Base-by-base conservation (phyloP, 2,329 filamentous ascomycete species). In the Diaporthe australafricana region DNA sequence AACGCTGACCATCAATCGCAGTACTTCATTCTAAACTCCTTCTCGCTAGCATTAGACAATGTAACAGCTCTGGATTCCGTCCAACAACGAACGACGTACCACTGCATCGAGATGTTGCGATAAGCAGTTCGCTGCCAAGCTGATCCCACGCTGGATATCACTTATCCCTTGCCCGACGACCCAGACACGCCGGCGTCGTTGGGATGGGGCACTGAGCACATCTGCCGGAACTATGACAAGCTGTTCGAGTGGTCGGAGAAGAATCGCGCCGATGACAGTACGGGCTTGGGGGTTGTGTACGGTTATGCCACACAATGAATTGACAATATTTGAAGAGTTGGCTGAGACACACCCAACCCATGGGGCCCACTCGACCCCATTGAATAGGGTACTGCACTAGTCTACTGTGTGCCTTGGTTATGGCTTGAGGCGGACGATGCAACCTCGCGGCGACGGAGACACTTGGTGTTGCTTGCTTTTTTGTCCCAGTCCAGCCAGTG, bases 61-160 rank as follows among this genome's bases (percentile, higher is more conserved):
- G 42, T 35, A 17, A 63, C 42, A 9, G 42, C 42, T 27, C 60
- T 63, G 27, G 17, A 42, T 20, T 35, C 42, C 27, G 30, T 48
- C 60, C 60, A 48, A 17, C 42, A 63, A 42, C 60, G 42, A 5
- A 63, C 60, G 12, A 63, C 60, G 1, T 63, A 63, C 32, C 60
- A 63, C 60, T 63, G 42, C 42, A 63, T 48, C n/a, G 60, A 63
- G 27, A 63, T 63, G 60, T 11, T 63, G 42, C 60, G 60, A 48
- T 42, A 63, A 63, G 60, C 60, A 14, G 42, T 63, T n/a, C 57
- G 57, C 20, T 63, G 57, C 20, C 57, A 63, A 27, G 57, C 57
- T 40, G 57, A 63, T 63, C 57, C 57, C 12, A 63, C 42, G 9
- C 11, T 63, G 42, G 57, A 63, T 63, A 27, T 48, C 16, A 63